These are phyloP conservation scores for Anthracocystis panici-leucophaei DNA, from an alignment of 1,284 basidiomycete genomes.

Conservation along the genomic window DNA sequence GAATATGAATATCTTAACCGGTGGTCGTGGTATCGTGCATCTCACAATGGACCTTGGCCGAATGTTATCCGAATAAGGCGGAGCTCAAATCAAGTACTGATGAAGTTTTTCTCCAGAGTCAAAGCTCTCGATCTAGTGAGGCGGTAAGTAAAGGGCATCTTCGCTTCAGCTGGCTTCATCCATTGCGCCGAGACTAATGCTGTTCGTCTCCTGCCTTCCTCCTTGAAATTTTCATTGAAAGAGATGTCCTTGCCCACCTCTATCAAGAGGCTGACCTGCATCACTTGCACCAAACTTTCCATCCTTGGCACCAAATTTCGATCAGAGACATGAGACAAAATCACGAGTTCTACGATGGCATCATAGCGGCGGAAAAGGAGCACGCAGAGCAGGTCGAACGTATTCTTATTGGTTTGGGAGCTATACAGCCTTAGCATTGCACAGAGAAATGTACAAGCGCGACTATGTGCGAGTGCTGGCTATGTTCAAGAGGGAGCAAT, in stretches of 20 bases:
- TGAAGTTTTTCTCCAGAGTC: too few relatives aligned
- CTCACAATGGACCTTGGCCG: too few relatives aligned
- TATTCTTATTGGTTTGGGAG: conserved; percentile 6
- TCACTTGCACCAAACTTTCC: background rate
- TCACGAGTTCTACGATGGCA: background rate
- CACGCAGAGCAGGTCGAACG: conserved; percentile 8
- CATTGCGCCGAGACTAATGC: background rate
- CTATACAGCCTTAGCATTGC: background rate
- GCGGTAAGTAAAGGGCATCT: too few relatives aligned
- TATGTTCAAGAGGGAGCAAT: too few relatives aligned
- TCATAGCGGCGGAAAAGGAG: conserved; percentile 6
- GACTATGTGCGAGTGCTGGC: too few relatives aligned
- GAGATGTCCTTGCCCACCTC: background rate
- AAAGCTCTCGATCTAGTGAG: too few relatives aligned
- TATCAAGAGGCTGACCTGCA: background rate
- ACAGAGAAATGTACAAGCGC: too few relatives aligned
- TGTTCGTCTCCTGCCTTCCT: background rate
- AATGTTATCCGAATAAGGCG: too few relatives aligned
- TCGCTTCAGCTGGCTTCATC: too few relatives aligned
- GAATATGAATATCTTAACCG: too few relatives aligned
- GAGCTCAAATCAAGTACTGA: too few relatives aligned
- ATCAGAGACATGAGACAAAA: background rate
- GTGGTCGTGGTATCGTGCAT: too few relatives aligned
- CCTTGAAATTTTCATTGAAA: background rate
- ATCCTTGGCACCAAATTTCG: background rate